Conservation (phyloP, 306 rosid genomes). For the Cyclanthera cordifolia region DNA sequence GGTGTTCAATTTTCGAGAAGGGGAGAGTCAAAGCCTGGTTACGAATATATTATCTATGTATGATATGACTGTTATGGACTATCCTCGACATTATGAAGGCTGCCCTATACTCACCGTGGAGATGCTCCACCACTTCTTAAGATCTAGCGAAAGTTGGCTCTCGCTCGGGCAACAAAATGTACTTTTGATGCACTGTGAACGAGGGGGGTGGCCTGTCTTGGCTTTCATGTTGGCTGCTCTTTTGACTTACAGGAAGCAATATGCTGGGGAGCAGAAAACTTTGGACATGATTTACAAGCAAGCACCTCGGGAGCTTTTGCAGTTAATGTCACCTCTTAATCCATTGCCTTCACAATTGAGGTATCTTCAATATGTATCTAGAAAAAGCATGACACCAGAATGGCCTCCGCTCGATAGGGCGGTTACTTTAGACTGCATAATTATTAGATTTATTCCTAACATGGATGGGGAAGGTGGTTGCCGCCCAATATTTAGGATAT, state of each 20-base stretch:
- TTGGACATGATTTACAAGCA: slow-evolving; percentile 89
- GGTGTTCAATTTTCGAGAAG: slow-evolving; percentile 95
- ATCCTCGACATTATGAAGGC: slow-evolving; percentile 89
- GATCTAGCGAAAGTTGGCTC: slow-evolving; percentile 93
- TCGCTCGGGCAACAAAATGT: slow-evolving; percentile 70
- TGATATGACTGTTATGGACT: slow-evolving; percentile 94
- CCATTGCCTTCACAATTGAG: slow-evolving; percentile 88
- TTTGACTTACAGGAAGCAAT: slow-evolving; percentile 73
- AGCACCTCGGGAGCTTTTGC: slow-evolving; percentile 83
- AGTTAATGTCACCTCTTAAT: slow-evolving; percentile 78
- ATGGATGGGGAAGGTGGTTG: slow-evolving; percentile 84
- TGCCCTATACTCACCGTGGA: slow-evolving; percentile 94
- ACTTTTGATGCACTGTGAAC: slow-evolving; percentile 86
- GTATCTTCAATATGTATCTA: slow-evolving; percentile 86
- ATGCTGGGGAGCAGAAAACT: slow-evolving; percentile 77
- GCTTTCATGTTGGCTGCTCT: slow-evolving; percentile 92
- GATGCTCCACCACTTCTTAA: slow-evolving; percentile 84
- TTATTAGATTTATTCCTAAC: slow-evolving; percentile 64
- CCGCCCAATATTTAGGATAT: slow-evolving; percentile 86
- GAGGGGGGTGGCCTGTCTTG: slow-evolving; percentile 91
- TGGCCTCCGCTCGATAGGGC: slow-evolving; percentile 97
- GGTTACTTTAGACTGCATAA: slow-evolving; percentile 73
- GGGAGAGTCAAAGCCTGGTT: slow-evolving; percentile 64
- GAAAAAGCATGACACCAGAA: slow-evolving; percentile 74
- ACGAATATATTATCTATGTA: slow-evolving; percentile 49